Evolutionary conservation across 2,329 filamentous ascomycete species (phyloP), one percentile per base, ranked within the genome.

Genomic region (Tolypocladium pustulatum): DNA sequence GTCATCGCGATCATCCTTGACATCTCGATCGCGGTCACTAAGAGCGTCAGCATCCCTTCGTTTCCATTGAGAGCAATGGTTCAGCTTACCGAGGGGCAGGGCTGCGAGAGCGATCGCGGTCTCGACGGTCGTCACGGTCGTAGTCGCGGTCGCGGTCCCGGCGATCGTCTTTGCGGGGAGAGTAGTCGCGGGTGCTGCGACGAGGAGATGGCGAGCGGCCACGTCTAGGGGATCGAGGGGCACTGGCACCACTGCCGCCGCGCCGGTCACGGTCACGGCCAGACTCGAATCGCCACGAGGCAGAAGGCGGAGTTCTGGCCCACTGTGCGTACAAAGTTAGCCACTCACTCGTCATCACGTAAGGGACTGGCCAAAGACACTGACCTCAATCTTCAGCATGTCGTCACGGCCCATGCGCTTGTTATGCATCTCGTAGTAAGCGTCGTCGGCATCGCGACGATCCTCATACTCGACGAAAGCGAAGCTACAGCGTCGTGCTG

Each of bases 371-470:
- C 10, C 20, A 13, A 12, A 6, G 43, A 10, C 22, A 66, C 83
- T 66, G 77, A 96, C 94, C 84, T 99, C 94, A 65, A 99, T 97
- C 80, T 99, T 99, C 78, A 99, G 74, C 61, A 96, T 79, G 69
- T 99, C 94, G 71, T 99, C 94, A 63, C 93, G 88, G 54, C 91
- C 92, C 67, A 99, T 91, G 65, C 93, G 91, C 85, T 97, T 97
- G 81, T 97, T 97, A 73, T 99, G 94, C 94, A 99, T 99, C 79
- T 99, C 94, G 75, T 99, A 91, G 73, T 99, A 99, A 54, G 94
- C 94, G 78, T 99, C 94, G 75, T 99, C 94, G 64, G 94, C 92
- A 81, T 99, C 94, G 67, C 94, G 92, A 68, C 93, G 90, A 75
- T 92, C 95, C 80, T 99, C 94, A 75, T 99, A 99, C 78, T 99